These are phyloP conservation scores for Fusarium illudens DNA, from an alignment of 2,329 filamentous ascomycete species.

Conservation along the genomic window DNA sequence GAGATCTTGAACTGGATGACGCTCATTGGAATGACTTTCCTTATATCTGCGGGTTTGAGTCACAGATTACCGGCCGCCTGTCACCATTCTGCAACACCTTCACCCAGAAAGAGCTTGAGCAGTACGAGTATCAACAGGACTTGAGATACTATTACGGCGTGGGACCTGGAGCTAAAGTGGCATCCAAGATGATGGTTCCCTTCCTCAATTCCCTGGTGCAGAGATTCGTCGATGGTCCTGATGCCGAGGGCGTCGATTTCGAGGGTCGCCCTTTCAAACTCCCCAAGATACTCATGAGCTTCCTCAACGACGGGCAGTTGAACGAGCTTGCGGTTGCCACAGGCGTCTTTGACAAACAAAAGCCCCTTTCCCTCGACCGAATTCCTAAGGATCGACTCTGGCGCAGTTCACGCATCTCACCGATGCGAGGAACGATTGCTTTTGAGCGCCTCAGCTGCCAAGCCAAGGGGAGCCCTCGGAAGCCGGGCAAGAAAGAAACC, in stretches of 20 bases:
- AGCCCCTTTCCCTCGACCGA: constrained; percentile 55
- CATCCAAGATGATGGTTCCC: constrained; percentile 68
- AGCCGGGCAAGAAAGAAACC: constrained; percentile 43
- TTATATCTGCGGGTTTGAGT: constrained; percentile 77
- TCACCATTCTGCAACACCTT: constrained; percentile 72
- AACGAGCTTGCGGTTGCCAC: constrained; percentile 67
- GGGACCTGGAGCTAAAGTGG: constrained; percentile 63
- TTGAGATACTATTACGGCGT: constrained; percentile 73
- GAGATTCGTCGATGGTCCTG: constrained; percentile 62
- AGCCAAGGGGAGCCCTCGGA: not conserved
- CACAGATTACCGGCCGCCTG: constrained; percentile 68
- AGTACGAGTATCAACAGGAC: constrained; percentile 74
- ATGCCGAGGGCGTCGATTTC: constrained; percentile 55
- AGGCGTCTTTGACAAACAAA: constrained; percentile 68
- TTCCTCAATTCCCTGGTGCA: constrained; percentile 63
- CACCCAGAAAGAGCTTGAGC: constrained; percentile 66
- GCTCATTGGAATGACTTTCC: constrained; percentile 66
- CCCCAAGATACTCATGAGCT: constrained; percentile 67
- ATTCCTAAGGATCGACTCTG: constrained; percentile 61
- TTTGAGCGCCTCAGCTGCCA: constrained; percentile 69
- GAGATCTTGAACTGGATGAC: constrained; percentile 62
- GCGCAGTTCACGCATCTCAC: constrained; percentile 63
- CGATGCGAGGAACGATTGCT: constrained; percentile 71
- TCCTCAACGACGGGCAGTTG: constrained; percentile 73
- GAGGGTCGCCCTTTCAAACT: constrained; percentile 58